These are phyloP conservation scores for Spatholobus suberectus DNA, from an alignment of 306 rosid species.

Conservation along the genomic window DNA sequence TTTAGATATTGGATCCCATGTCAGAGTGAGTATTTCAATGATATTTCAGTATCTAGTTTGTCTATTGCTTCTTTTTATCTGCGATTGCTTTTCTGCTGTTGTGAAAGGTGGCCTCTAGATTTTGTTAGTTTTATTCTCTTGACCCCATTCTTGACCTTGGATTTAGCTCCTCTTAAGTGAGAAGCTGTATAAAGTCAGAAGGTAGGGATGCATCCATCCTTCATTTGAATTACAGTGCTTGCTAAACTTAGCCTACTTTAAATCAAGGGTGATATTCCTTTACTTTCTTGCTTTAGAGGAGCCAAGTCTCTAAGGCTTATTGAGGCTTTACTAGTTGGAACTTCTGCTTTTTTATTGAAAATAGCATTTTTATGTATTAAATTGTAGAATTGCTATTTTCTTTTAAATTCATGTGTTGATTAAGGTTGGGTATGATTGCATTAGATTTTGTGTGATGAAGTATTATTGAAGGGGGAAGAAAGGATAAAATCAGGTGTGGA, in stretches of 20 bases:
- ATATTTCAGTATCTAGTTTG: background rate
- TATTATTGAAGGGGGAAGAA: background rate
- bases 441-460: conserved; percentile 2
- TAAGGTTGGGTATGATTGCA: conserved; percentile 19
- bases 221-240: background rate
- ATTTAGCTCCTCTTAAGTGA: conserved; percentile 1
- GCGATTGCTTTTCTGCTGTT: background rate
- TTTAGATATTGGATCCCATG: background rate
- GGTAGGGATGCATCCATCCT: background rate
- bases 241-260: background rate
- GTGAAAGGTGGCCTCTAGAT: background rate
- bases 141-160: background rate
- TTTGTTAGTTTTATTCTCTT: background rate
- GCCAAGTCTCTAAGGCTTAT: background rate
- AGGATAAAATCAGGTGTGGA: background rate
- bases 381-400: background rate
- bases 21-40: background rate
- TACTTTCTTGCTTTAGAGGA: background rate
- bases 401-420: background rate
- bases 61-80: background rate
- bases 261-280: background rate
- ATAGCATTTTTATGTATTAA: background rate
- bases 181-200: too few relatives aligned
- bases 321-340: background rate
- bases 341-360: background rate